A percentile compares a stretch with the other conserved stretches of the same genome.
Evolutionary conservation across 2,329 filamentous ascomycete genomes (phyloP).

Genomic region (Fusarium algeriense): DNA sequence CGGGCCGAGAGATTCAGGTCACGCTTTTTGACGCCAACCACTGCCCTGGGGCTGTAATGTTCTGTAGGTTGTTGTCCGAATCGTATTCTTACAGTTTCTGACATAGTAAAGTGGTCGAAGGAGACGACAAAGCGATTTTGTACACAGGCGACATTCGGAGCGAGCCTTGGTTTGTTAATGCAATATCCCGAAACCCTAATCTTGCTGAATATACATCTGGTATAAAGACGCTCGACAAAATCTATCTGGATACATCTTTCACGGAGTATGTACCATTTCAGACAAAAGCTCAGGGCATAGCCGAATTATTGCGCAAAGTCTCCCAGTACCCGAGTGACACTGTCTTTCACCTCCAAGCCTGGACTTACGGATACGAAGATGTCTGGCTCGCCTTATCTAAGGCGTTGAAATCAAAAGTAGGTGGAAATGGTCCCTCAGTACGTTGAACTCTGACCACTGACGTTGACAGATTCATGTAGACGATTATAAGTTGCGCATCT

Average conservation of each 20-base stretch:
- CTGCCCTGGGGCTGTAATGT: slow-evolving; percentile 92
- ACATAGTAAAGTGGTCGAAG: slow-evolving; percentile 74
- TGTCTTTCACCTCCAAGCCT: slow-evolving; percentile 85
- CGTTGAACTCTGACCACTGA: neutral
- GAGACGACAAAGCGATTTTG: slow-evolving; percentile 75
- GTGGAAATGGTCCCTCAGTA: neutral
- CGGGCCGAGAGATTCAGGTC: slow-evolving; percentile 77
- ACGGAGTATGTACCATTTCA: slow-evolving; percentile 61
- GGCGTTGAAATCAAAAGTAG: slow-evolving; percentile 73
- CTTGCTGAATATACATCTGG: slow-evolving; percentile 80
- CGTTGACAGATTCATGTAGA: slow-evolving; percentile 80
- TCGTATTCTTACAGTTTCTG: neutral
- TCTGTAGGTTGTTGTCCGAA: slow-evolving; percentile 61
- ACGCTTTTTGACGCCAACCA: slow-evolving; percentile 94
- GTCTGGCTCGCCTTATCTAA: slow-evolving; percentile 87
- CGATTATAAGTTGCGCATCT: slow-evolving; percentile 81
- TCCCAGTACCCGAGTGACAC: slow-evolving; percentile 77
- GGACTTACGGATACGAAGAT: slow-evolving; percentile 93
- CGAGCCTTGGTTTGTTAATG: slow-evolving; percentile 87
- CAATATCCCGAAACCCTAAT: slow-evolving; percentile 76
- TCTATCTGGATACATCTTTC: slow-evolving; percentile 93
- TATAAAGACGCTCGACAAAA: slow-evolving; percentile 76
- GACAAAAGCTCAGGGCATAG: slow-evolving; percentile 79
- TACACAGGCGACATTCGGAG: slow-evolving; percentile 92
- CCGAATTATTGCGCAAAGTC: slow-evolving; percentile 78